Evolutionary conservation across 129 eudicot species (phyloP).

Genomic region (Flaveria bidentis): DNA sequence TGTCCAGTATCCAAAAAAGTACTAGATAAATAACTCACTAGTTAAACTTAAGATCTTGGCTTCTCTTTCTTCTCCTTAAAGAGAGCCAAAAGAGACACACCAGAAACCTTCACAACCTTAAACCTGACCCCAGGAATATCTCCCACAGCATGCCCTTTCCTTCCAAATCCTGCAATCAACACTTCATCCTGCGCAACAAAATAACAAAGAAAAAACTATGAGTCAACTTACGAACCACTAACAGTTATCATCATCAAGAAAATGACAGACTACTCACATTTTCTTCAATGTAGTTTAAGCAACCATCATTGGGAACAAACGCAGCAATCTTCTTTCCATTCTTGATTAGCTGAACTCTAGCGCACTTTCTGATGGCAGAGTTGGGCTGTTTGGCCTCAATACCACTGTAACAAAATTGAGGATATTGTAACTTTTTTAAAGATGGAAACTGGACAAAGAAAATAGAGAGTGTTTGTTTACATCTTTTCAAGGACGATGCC

Average conservation of each 20-base stretch:
- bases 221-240: neutral
- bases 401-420: constrained; percentile 34
- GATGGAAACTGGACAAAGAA: neutral
- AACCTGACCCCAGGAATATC: constrained; percentile 61
- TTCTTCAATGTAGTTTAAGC: constrained; percentile 60
- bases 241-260: neutral
- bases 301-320: constrained; percentile 62
- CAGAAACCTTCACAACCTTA: constrained; percentile 57
- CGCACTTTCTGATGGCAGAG: constrained; percentile 60
- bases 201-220: neutral
- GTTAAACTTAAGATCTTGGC: constrained; percentile 41
- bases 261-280: constrained; percentile 31
- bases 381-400: constrained; percentile 63
- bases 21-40: neutral
- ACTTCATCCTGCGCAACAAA: constrained; percentile 34
- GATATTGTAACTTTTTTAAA: neutral
- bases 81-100: constrained; percentile 54
- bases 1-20: constrained; percentile 5
- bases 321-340: constrained; percentile 59
- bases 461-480: constrained; percentile 24
- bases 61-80: constrained; percentile 59
- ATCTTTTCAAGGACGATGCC: constrained; percentile 54
- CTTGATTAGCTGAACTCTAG: constrained; percentile 51
- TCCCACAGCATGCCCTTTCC: constrained; percentile 58
- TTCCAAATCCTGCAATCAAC: constrained; percentile 49